A percentile compares a stretch with the other conserved stretches of the same genome.
These are phyloP conservation scores for Clitoria ternatea DNA, from an alignment of 306 rosid species.

Conservation along the genomic window DNA sequence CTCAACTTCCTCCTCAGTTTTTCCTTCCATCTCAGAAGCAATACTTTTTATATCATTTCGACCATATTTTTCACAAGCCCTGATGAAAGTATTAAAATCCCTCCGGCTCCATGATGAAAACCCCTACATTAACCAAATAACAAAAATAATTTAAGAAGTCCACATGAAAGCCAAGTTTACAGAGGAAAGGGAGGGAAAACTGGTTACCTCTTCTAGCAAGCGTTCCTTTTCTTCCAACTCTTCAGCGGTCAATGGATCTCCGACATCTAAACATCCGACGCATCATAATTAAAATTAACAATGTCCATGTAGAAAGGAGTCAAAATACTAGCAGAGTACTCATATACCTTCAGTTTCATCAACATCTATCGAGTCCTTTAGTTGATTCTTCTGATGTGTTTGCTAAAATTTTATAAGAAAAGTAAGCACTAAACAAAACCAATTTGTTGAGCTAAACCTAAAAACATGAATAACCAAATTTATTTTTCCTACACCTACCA, in stretches of 20 bases:
- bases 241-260: conserved; percentile 94
- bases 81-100: conserved; percentile 94
- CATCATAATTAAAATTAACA: conserved; percentile 9
- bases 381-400: conserved; percentile 92
- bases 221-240: conserved; percentile 93
- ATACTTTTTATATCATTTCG: conserved; percentile 75
- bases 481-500: conserved; percentile 51
- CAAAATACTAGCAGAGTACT: neutral
- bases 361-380: conserved; percentile 89
- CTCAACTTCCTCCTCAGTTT: conserved; percentile 96
- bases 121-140: conserved; percentile 57
- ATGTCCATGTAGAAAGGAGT: neutral
- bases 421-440: conserved; percentile 9
- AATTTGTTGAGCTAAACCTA: neutral
- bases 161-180: conserved; percentile 3
- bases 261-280: conserved; percentile 54
- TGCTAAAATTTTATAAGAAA: conserved; percentile 50
- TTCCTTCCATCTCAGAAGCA: conserved; percentile 96
- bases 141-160: conserved; percentile 8
- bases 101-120: conserved; percentile 97
- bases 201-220: conserved; percentile 73
- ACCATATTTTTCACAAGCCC: conserved; percentile 99
- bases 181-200: neutral
- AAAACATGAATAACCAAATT: neutral
- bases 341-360: conserved; percentile 87